A percentile compares a stretch with the other conserved stretches of the same genome.
These are phyloP conservation scores for Blastobotrys apis DNA, from an alignment of 1,139 yeast species.

Conservation along the genomic window DNA sequence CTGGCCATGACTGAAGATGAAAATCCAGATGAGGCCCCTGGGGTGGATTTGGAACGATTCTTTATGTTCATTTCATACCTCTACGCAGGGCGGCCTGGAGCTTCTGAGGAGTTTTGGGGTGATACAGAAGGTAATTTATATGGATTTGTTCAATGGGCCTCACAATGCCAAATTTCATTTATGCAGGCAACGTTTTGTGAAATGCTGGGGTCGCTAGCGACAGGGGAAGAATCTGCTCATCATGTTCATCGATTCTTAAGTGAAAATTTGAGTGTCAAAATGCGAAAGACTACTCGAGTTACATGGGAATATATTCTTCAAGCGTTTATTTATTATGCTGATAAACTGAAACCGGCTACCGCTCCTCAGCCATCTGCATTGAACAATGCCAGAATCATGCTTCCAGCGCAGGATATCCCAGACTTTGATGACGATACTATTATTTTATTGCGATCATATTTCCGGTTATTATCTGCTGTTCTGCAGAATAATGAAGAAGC, in stretches of 20 bases:
- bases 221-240: constrained; percentile 52
- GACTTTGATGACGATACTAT: constrained; percentile 79
- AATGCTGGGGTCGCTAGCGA: constrained; percentile 69
- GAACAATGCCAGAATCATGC: constrained; percentile 22
- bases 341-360: constrained; percentile 39
- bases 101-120: constrained; percentile 65
- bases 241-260: constrained; percentile 42
- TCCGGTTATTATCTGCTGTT: constrained; percentile 51
- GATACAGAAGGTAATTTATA: constrained; percentile 58
- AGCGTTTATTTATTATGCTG: constrained; percentile 53
- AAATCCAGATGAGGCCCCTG: constrained; percentile 40
- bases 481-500: constrained; percentile 43
- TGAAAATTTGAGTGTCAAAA: constrained; percentile 14
- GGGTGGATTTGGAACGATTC: constrained; percentile 84
- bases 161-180: constrained; percentile 75
- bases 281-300: constrained; percentile 16
- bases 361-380: constrained; percentile 10
- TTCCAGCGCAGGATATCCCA: constrained; percentile 26
- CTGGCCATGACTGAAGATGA: constrained; percentile 43
- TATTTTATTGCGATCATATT: constrained; percentile 69
- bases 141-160: constrained; percentile 87
- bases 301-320: constrained; percentile 58
- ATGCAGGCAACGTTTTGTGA: constrained; percentile 81
- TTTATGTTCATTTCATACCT: constrained; percentile 72
- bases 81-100: constrained; percentile 56